These are phyloP conservation scores for Kwoniella heveanensis DNA, from an alignment of 768 basidiomycete genomes.

Conservation along the genomic window DNA sequence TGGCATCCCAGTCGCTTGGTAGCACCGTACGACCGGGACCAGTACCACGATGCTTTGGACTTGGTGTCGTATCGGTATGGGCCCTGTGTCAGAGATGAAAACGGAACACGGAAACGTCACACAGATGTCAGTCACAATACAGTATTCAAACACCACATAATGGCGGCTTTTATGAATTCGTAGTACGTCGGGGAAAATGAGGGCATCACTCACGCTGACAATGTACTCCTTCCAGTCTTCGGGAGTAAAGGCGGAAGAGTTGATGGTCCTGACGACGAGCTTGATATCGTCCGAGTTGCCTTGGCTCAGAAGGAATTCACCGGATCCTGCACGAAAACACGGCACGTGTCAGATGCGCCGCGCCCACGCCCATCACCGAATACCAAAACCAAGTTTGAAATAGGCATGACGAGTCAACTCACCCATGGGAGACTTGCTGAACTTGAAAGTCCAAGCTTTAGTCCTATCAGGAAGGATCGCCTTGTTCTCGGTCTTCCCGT, in stretches of 20 bases:
- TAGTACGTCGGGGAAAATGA: too few species aligned
- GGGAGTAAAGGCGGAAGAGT: slow-evolving; percentile 51
- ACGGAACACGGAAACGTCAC: too few species aligned
- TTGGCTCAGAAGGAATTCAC: slow-evolving; percentile 52
- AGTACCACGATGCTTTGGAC: slow-evolving; percentile 57
- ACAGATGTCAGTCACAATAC: too few species aligned
- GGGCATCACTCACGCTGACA: slow-evolving; percentile 44
- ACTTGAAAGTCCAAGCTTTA: slow-evolving; percentile 49
- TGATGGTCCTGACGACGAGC: slow-evolving; percentile 55
- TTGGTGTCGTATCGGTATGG: slow-evolving; percentile 55
- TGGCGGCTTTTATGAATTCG: too few species aligned
- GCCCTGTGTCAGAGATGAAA: slow-evolving; percentile 28
- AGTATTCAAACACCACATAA: too few species aligned
- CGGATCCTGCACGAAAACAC: slow-evolving; percentile 41
- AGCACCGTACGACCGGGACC: slow-evolving; percentile 53
- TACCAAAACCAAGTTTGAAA: background rate
- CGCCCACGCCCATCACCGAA: background rate
- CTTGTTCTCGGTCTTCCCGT: slow-evolving; percentile 8
- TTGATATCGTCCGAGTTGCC: slow-evolving; percentile 47
- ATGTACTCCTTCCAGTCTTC: slow-evolving; percentile 55
- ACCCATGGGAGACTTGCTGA: slow-evolving; percentile 54
- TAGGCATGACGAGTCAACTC: slow-evolving; percentile 15
- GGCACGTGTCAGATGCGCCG: background rate
- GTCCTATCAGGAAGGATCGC: slow-evolving; percentile 29
- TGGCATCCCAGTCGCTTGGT: slow-evolving; percentile 47